Conservation (phyloP, 208 protist genomes). For the Acanthamoeba lenticulata region DNA sequence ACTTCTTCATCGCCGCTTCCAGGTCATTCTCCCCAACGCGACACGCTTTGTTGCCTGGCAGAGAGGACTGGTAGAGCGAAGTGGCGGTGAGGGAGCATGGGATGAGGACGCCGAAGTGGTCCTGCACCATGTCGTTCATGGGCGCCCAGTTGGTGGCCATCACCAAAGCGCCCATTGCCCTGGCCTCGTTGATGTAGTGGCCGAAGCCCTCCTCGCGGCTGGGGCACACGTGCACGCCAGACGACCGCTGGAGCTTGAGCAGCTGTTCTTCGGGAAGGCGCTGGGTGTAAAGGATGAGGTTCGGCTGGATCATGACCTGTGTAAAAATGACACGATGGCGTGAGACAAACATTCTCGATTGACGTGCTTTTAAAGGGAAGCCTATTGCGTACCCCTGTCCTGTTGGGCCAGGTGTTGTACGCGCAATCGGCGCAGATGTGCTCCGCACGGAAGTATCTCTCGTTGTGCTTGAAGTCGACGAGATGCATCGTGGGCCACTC, state of each 20-base stretch:
- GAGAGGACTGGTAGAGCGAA: not conserved
- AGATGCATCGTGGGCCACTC: not conserved
- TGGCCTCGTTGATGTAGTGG: conserved; percentile 35
- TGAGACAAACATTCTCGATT: not conserved
- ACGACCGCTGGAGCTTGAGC: not conserved
- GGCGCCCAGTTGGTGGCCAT: conserved; percentile 14
- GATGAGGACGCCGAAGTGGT: not conserved
- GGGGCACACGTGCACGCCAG: not conserved
- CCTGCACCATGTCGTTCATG: not conserved
- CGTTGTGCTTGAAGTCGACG: not conserved
- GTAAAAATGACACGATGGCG: not conserved
- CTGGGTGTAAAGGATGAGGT: not conserved
- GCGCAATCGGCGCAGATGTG: not conserved
- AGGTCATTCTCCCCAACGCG: not conserved
- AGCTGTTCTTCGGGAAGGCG: not conserved
- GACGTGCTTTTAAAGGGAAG: too few species aligned
- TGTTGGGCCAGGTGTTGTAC: not conserved
- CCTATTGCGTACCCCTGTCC: not conserved
- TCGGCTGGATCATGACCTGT: not conserved
- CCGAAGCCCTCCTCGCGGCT: conserved; percentile 21
- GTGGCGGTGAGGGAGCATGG: not conserved
- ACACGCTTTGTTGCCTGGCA: not conserved
- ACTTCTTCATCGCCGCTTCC: not conserved
- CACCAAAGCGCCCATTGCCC: not conserved
- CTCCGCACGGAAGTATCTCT: not conserved